A percentile compares a stretch with the other conserved stretches of the same genome.
Evolutionary conservation across 805 yeast species (phyloP).

Genomic region (Priceomyces fermenticarens): DNA sequence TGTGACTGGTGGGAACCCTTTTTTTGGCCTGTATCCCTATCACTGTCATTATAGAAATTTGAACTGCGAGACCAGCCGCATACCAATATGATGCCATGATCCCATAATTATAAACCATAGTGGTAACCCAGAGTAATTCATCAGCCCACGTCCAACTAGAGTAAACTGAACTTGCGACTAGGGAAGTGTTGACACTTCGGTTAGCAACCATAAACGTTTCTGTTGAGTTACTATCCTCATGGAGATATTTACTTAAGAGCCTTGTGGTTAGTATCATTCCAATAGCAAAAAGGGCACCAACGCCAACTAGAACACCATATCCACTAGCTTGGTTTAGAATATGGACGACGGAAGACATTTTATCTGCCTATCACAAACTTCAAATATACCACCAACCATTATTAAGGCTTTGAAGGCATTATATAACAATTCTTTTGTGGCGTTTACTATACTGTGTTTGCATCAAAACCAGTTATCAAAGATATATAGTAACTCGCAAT

Average conservation of each 20-base stretch:
- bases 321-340: constrained; percentile 20
- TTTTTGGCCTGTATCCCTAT: constrained; percentile 25
- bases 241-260: constrained; percentile 18
- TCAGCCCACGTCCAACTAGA: constrained; percentile 29
- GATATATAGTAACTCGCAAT: too few species aligned
- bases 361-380: too few species aligned
- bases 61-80: constrained; percentile 24
- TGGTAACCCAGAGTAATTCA: constrained; percentile 21
- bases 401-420: too few species aligned
- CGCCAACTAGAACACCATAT: constrained; percentile 29
- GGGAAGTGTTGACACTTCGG: constrained; percentile 18
- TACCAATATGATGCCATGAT: constrained; percentile 21
- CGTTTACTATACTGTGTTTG: too few species aligned
- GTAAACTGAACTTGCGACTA: constrained; percentile 22
- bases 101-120: constrained; percentile 25
- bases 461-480: too few species aligned
- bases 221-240: constrained; percentile 23
- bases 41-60: constrained; percentile 21
- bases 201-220: constrained; percentile 27
- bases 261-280: constrained; percentile 25
- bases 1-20: constrained; percentile 25
- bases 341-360: too few species aligned
- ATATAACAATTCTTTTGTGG: too few species aligned
- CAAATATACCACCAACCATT: too few species aligned
- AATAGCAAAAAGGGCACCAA: constrained; percentile 28